Evolutionary conservation across 345 rosid species (phyloP), one percentile per base, ranked within the genome.

Genomic region (Sonneratia alba): DNA sequence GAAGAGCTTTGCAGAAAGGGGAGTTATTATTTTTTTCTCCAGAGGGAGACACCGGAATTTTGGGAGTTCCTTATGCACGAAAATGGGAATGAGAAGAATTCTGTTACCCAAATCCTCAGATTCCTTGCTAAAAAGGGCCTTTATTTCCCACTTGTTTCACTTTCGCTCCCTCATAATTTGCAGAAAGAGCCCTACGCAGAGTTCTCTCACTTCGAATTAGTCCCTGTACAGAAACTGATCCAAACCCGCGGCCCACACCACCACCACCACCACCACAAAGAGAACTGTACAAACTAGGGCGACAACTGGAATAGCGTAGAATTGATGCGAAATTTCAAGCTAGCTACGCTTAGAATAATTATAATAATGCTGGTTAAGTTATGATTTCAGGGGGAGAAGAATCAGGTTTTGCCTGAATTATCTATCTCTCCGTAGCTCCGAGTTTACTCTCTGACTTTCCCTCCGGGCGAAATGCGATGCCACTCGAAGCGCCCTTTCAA

Each of bases 401-500:
- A 24, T 13, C 12, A 4, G 18, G 38, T 13, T 62, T 62, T 62
- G 36, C 66, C 66, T 34, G 66, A 62, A 14, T 62, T 62, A 27
- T 62, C 10, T 7, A 24, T 62, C 66, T 13, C 66, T 16, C 27
- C 3, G 38, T 14, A 8, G 51, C 15, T 13, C 2, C 51, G 51
- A 47, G 2, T 9, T 47, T 47, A 47, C 51, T 27, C 15, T 37
- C 18, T 62, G 12, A 32, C 37, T 27, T 62, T 14, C 7, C 14
- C 66, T 27, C 18, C 38, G 6, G 36, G 38, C 5, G 66, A 34
- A 18, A 76, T 42, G 45, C 53, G 73, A 51, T 47, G 69, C 81
- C 81, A 78, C 75, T 78, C 72, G 78, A 74, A 78, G 62, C 92
- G 89, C 70, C 95, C 95, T 73, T 89, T 84, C 83, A 84, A 56